These are phyloP conservation scores for Apiospora saccharicola DNA, from an alignment of 2,329 filamentous ascomycete genomes.

Conservation along the genomic window DNA sequence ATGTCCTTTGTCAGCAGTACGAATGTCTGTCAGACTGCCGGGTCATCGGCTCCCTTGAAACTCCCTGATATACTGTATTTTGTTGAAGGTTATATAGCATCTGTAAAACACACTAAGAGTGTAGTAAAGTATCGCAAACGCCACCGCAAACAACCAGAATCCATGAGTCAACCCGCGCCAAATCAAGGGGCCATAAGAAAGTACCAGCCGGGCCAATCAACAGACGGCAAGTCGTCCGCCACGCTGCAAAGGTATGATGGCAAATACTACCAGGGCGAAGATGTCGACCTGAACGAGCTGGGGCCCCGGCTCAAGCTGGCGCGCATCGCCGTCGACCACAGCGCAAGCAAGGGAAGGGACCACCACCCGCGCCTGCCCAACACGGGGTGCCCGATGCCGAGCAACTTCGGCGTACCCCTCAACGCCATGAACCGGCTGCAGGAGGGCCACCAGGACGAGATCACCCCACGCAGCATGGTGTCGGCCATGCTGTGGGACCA, in stretches of 20 bases:
- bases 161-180: neutral
- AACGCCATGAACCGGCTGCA: conserved; percentile 24
- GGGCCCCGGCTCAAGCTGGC: neutral
- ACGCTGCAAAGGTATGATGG: neutral
- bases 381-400: neutral
- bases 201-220: neutral
- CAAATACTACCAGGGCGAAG: neutral
- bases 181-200: neutral
- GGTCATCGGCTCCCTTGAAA: too few species aligned
- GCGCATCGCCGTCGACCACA: conserved; percentile 2
- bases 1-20: neutral
- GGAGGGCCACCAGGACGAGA: neutral
- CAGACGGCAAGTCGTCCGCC: neutral
- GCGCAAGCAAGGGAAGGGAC: neutral
- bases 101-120: neutral
- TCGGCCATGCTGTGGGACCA: conserved; percentile 24
- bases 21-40: neutral
- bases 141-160: neutral
- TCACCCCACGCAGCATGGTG: conserved; percentile 22
- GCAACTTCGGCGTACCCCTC: conserved; percentile 10
- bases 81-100: neutral
- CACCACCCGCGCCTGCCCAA: neutral
- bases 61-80: neutral
- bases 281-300: neutral
- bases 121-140: neutral